These are phyloP conservation scores for Gaultheria prostrata DNA, from an alignment of 148 eudicot species.

Conservation along the genomic window DNA sequence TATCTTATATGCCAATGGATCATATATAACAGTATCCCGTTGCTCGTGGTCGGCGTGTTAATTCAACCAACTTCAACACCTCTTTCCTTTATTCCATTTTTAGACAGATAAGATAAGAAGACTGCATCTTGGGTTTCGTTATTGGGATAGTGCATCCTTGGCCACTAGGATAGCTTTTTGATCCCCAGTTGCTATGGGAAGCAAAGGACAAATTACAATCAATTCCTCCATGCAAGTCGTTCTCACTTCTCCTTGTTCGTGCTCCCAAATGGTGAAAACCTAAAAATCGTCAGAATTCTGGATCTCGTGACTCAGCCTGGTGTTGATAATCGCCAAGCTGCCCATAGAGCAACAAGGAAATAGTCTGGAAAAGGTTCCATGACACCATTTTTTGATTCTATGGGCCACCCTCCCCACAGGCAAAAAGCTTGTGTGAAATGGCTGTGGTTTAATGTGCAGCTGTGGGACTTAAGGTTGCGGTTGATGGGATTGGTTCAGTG, in stretches of 20 bases:
- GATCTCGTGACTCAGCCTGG: too few species aligned
- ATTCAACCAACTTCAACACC: not conserved
- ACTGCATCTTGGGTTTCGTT: not conserved
- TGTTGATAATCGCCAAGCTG: too few species aligned
- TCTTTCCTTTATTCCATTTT: not conserved
- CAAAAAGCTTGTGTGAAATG: not conserved
- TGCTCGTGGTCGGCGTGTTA: not conserved
- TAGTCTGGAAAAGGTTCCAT: not conserved
- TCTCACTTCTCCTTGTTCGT: too few species aligned
- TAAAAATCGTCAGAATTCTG: too few species aligned
- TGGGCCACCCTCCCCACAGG: not conserved
- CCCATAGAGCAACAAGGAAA: too few species aligned
- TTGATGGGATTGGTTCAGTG: not conserved
- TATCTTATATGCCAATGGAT: not conserved
- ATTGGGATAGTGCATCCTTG: not conserved
- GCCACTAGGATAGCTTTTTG: not conserved
- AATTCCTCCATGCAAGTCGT: too few species aligned
- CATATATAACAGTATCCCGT: not conserved
- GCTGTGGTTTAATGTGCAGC: not conserved
- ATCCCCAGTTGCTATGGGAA: too few species aligned
- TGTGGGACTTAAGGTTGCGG: not conserved
- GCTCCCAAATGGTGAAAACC: too few species aligned
- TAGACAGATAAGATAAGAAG: too few species aligned
- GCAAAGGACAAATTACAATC: too few species aligned
- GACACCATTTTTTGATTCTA: not conserved